Conservation (phyloP, 352 stramenopile species). For the Pythium scleroteichum region DNA sequence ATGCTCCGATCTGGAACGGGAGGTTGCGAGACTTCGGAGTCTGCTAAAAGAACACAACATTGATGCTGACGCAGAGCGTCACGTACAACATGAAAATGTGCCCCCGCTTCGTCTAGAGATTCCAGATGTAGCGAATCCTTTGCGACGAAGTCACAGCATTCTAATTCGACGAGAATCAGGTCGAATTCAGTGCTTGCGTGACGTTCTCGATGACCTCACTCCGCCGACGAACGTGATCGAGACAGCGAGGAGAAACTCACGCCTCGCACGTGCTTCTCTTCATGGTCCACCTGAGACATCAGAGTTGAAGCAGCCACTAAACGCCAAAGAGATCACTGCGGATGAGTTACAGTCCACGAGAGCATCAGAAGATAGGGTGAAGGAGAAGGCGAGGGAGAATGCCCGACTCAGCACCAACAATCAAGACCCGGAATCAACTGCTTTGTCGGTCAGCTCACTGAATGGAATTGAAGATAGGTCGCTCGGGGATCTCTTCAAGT, state of each 20-base stretch:
- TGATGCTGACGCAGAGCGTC: not conserved
- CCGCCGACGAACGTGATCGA: constrained; percentile 14
- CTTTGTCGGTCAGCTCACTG: not conserved
- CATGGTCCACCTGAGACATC: not conserved
- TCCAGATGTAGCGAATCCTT: not conserved
- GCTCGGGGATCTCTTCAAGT: constrained; percentile 67
- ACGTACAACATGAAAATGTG: not conserved
- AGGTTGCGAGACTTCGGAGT: constrained; percentile 17
- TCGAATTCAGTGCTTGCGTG: constrained; percentile 30
- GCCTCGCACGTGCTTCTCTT: not conserved
- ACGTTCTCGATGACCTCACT: constrained; percentile 32
- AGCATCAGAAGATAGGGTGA: not conserved
- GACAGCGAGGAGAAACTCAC: constrained; percentile 14
- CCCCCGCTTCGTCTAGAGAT: not conserved
- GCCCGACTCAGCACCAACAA: not conserved
- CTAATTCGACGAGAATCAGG: constrained; percentile 31
- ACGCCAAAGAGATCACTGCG: not conserved
- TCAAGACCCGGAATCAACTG: constrained; percentile 4
- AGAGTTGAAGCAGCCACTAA: not conserved
- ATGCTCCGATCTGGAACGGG: constrained; percentile 21
- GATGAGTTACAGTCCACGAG: not conserved
- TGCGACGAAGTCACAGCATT: constrained; percentile 32
- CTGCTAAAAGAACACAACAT: constrained; percentile 17
- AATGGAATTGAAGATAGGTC: constrained; percentile 46
- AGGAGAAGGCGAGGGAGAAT: not conserved